Conservation (phyloP, 208 protist genomes). For the Porcisia deanei region DNA sequence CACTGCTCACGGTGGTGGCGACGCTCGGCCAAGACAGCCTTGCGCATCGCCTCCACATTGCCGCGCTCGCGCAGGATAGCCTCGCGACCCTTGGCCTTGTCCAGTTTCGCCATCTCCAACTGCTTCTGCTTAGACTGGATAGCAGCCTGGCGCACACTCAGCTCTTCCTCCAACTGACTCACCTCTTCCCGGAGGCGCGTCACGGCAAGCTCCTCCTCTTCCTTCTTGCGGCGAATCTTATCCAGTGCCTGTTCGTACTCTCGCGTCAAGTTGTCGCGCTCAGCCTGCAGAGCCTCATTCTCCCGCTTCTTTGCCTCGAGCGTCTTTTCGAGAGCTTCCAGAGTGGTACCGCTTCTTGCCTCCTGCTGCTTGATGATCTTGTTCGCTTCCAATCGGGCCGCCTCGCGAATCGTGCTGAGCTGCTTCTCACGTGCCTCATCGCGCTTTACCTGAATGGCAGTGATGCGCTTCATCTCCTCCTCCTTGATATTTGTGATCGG, state of each 20-base stretch:
- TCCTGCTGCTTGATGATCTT: constrained; percentile 83
- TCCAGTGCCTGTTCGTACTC: constrained; percentile 91
- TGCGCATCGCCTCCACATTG: constrained; percentile 70
- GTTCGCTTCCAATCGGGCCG: constrained; percentile 73
- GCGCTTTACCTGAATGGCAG: constrained; percentile 74
- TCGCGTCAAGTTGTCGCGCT: constrained; percentile 69
- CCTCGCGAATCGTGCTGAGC: constrained; percentile 59
- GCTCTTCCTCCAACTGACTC: constrained; percentile 78
- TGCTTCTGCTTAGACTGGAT: constrained; percentile 86
- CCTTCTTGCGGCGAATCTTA: constrained; percentile 88
- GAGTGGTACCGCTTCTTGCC: constrained; percentile 68
- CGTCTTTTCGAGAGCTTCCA: constrained; percentile 74
- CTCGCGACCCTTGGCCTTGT: constrained; percentile 85
- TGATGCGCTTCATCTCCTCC: constrained; percentile 85
- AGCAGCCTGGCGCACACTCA: constrained; percentile 63
- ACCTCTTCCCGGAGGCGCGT: constrained; percentile 80
- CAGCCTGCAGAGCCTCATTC: constrained; percentile 71
- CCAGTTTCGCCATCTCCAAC: constrained; percentile 86
- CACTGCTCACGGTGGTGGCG: constrained; percentile 86
- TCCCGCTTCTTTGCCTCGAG: constrained; percentile 82
- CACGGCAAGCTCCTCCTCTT: constrained; percentile 78
- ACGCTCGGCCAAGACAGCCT: constrained; percentile 69
- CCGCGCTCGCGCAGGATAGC: constrained; percentile 78
- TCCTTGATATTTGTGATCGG: constrained; percentile 87
- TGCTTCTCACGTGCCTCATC: constrained; percentile 80